Percentiles rank a stretch among this genome's conserved stretches.
phyloP scores from a whole-genome alignment of 257 asterid species.

The Voacanga thouarsii region DNA sequence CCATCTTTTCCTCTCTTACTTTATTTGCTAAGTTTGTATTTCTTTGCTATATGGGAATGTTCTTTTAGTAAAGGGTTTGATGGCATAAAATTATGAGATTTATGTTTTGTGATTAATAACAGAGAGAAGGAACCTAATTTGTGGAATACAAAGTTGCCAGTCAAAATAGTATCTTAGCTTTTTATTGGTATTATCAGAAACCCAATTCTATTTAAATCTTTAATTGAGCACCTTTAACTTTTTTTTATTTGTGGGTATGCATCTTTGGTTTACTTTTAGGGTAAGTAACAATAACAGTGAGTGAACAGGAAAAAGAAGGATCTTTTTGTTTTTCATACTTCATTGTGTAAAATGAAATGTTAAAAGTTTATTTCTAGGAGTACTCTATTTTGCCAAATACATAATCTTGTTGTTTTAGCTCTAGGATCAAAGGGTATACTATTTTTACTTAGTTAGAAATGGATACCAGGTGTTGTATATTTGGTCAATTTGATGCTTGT shows the following conservation, averaged over 20 bases:
- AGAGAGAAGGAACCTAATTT: conserved; percentile 3
- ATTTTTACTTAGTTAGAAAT: conserved; percentile 16
- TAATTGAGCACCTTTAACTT: conserved; percentile 26
- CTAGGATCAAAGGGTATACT: conserved; percentile 26
- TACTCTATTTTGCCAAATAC: conserved; percentile 15
- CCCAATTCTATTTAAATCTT: conserved; percentile 11
- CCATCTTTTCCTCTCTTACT: background rate
- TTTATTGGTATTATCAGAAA: conserved; percentile 19
- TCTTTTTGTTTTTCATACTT: conserved; percentile 25
- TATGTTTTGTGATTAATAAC: background rate
- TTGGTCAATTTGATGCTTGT: conserved; percentile 35
- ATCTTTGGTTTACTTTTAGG: conserved; percentile 55
- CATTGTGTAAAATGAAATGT: conserved; percentile 21
- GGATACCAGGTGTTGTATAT: conserved; percentile 31
- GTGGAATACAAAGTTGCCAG: conserved; percentile 14
- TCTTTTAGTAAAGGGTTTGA: background rate
- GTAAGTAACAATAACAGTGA: conserved; percentile 48
- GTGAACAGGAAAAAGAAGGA: conserved; percentile 16
- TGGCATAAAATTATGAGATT: background rate
- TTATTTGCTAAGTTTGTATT: background rate
- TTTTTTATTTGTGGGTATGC: conserved; percentile 41
- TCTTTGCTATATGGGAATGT: background rate
- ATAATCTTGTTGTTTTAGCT: conserved; percentile 24
- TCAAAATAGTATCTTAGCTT: conserved; percentile 7
- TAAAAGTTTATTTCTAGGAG: conserved; percentile 22